Base-by-base conservation (phyloP, 495 filamentous ascomycete species). In the Pseudomonodictys pantanalensis region DNA sequence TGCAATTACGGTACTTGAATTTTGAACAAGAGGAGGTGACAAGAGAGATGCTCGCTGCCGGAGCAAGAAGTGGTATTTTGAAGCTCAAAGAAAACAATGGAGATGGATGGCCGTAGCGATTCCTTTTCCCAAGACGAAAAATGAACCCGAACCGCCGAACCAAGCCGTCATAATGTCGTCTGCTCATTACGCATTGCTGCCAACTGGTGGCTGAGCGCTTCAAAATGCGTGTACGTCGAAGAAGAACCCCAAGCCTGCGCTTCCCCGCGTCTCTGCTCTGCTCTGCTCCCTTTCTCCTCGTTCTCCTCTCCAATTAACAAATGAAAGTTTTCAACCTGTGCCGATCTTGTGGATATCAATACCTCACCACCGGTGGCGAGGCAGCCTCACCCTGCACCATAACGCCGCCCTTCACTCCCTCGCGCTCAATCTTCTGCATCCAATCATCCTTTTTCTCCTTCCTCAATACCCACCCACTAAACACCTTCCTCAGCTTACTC, bases 361-460 rank as follows among this genome's bases (percentile, higher is more conserved):
- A 72, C 41, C 66, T 23, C 39, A 72, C 65, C 52, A 72, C 58
- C 11, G 69, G 69, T 12, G 69, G 43, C 17, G 52, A 49, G 11
- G 66, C 68, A 15, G 62, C 55, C 52, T 72, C 66, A 47, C 69
- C 66, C 50, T 58, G 54, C 15, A 67, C 23, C 63, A 70, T 53
- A n/a, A 72, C 47, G 6, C 68, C 67, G 20, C 49, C 44, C 48
- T 59, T 56, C 22, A 67, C 47, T 0, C 68, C 66, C 0, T 53
- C 45, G 56, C 61, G 57, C 52, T 71, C 66, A 12, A 69, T 50
- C n/a, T 57, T 28, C 32, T 68, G 57, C 66, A 68, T 68, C 70
- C 66, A 67, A 43, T 63, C 57, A 9, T 51, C 52, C 52, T 67
- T 67, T 47, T 66, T 68, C 12, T 62, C 63, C 29, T 62, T 64